Base-by-base conservation (phyloP, 495 filamentous ascomycete species). In the Aeminium ludgeri region DNA sequence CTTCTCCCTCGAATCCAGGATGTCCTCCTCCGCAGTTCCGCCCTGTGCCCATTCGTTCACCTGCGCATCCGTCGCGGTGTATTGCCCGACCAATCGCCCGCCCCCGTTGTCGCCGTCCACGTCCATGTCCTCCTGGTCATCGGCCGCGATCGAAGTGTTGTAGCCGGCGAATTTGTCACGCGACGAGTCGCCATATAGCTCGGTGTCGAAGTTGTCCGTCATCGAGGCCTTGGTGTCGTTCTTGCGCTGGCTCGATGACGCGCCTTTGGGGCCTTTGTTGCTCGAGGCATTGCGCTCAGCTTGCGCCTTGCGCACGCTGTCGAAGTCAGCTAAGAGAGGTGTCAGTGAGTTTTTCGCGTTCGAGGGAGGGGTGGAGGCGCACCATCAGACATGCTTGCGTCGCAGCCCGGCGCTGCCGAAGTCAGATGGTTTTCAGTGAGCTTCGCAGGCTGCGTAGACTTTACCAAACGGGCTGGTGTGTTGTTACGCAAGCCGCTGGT, bases 171-270 rank as follows among this genome's bases (percentile, higher is more conserved):
- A 99, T 59, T 80, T 92, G 52, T 93, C 78, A 46, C 58, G 64
- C 43, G 73, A 78, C 55, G 81, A 72, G 51, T 78, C 74, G 39
- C 86, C 85, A 70, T 95, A 99, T 29, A 99, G 72, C 27, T 78
- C 75, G 29, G 78, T 95, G 60, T 99, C 89, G 69, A 93, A 91
- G 56, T 72, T 79, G 56, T 96, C 91, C 58, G 80, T 92, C 51
- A 99, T 67, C 61, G 86, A 87, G 59, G 79, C 84, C 76, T 96
- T 96, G 58, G 82, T 87, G 48, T 83, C 86, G 70, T 91, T 81
- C 70, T 75, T 78, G 62, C 87, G 83, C 49, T 54, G 50, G 30
- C 45, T 43, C 25, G 49, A 36, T 15, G 44, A 20, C 20, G 38
- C 50, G 59, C 77, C 77, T 65, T 76, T 81, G 51, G 80, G 83